Evolutionary conservation across 2,329 filamentous ascomycete genomes (phyloP).

Genomic region (Teratosphaeria pseudoeucalypti): DNA sequence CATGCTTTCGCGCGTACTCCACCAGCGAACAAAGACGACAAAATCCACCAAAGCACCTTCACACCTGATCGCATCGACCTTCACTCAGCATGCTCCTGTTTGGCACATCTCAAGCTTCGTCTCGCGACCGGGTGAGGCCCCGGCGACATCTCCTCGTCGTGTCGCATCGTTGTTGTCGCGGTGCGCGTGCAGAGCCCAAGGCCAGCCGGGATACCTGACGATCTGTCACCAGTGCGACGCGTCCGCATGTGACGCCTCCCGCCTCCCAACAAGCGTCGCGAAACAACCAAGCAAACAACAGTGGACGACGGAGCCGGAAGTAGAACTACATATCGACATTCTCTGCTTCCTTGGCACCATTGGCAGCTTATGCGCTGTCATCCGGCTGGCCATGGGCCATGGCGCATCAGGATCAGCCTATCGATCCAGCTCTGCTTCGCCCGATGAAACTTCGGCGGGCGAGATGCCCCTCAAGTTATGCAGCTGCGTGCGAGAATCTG

Average conservation of each 20-base stretch:
- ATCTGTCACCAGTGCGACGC: not conserved
- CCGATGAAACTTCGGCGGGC: slow-evolving; percentile 1
- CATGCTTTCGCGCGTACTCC: not conserved
- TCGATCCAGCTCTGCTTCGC: not conserved
- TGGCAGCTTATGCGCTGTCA: not conserved
- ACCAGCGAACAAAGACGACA: not conserved
- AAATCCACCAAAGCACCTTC: not conserved
- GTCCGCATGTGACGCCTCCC: not conserved
- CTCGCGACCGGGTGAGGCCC: not conserved
- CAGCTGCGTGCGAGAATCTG: not conserved
- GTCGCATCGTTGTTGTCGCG: not conserved
- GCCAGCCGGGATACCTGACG: not conserved
- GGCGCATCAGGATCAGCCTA: not conserved
- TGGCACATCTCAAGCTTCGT: not conserved
- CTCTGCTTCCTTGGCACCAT: not conserved
- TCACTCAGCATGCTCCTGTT: not conserved
- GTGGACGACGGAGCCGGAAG: not conserved
- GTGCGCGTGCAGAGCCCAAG: not conserved
- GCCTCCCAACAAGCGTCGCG: not conserved
- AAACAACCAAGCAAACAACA: not conserved
- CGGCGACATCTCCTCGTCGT: not conserved
- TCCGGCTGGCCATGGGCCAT: not conserved
- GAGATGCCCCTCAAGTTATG: not conserved
- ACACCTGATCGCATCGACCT: not conserved
- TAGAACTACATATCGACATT: not conserved